Evolutionary conservation across 768 basidiomycete species (phyloP), one percentile per base, ranked within the genome.

Genomic region (Russula virescens): DNA sequence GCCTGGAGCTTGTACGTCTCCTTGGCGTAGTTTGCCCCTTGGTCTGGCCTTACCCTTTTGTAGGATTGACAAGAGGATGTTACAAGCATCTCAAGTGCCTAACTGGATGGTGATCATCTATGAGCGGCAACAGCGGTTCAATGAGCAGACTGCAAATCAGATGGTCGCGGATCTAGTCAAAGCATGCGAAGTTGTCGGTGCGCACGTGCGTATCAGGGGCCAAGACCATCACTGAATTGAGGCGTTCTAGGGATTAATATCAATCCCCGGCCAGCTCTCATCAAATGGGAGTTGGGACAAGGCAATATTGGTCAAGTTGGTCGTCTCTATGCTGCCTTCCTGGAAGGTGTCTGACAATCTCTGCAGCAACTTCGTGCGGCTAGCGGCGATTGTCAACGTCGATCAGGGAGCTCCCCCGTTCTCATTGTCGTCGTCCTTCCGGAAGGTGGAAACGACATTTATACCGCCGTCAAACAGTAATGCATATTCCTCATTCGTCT

Each of bases 391-490:
- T 81, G 80, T 62, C 73, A 71, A 51, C 67, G 72, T 28, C 78
- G 76, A 68, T 73, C 73, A 35, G 73, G 73, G 10, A 72, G 68
- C 6, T 73, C 76, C 0, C 88, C 89, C 0, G 76, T 75, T 8
- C 76, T 92, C 2, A 77, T 90, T 26, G 82, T 91, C 1, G 80
- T 85, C 28, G 71, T 92, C 45, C 77, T 92, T 21, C 91, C 89
- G 0, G 87, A 91, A 64, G 82, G 81, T 1, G 87, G 84, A 1
- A 85, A 87, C 46, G 88, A 92, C 55, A 82, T 90, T 11, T 92
- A 92, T 67, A 84, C 81, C 2, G 82, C 84, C 21, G 81, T 91
- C 26, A 92, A 92, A 74, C 86, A 90, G 89, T 92, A 69, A 64
- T 84, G 79, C 34, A 56, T 10, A 34, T 21, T n/a, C 11, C 55